These are phyloP conservation scores for Ampelomyces quisqualis DNA, from an alignment of 2,329 filamentous ascomycete species.

Conservation along the genomic window DNA sequence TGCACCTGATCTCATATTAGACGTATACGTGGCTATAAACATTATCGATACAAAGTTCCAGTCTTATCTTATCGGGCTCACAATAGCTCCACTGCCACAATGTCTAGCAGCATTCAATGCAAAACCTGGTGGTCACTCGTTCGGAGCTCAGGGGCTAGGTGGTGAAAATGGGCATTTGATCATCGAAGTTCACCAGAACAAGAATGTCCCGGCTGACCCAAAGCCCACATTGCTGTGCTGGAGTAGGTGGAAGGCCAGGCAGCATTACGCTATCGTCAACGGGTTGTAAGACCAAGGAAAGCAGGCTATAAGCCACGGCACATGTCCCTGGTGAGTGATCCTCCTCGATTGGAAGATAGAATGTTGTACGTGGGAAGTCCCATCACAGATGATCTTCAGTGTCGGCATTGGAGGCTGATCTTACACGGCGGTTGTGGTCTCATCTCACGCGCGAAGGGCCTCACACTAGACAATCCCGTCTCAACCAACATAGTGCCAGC, in stretches of 20 bases:
- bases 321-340: conserved; percentile 51
- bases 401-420: conserved; percentile 33
- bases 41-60: conserved; percentile 1
- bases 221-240: conserved; percentile 46
- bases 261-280: conserved; percentile 30
- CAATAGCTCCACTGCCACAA: too few relatives aligned
- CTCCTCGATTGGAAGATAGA: too few relatives aligned
- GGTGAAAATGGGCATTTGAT: conserved; percentile 51
- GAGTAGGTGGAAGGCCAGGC: conserved; percentile 51
- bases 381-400: too few relatives aligned
- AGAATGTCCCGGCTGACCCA: conserved; percentile 45
- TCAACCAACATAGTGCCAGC: conserved; percentile 36
- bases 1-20: conserved; percentile 3
- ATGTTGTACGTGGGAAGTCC: too few relatives aligned
- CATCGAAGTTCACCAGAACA: conserved; percentile 50
- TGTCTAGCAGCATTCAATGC: too few relatives aligned
- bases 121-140: conserved; percentile 63
- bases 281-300: conserved; percentile 34
- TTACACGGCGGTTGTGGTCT: conserved; percentile 34
- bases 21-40: conserved; percentile 1
- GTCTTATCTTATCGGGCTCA: neutral
- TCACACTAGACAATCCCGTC: conserved; percentile 30
- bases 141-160: conserved; percentile 52
- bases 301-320: conserved; percentile 51
- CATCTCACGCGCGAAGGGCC: conserved; percentile 25